These are phyloP conservation scores for Colletotrichum liriopes DNA, from an alignment of 2,329 filamentous ascomycete genomes.

Conservation along the genomic window DNA sequence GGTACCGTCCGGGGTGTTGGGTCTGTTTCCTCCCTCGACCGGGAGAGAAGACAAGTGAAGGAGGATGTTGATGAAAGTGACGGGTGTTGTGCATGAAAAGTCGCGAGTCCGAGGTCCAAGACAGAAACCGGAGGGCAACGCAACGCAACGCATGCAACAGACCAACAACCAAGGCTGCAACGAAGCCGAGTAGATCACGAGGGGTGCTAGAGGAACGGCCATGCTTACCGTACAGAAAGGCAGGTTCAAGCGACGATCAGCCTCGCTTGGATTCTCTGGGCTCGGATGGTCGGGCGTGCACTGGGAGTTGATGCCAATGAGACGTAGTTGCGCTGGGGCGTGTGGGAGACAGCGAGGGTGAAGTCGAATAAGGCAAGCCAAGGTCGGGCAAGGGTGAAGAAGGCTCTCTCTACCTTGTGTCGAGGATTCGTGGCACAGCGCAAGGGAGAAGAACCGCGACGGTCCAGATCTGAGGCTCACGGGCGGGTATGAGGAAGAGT, in stretches of 20 bases:
- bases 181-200: slow-evolving; percentile 28
- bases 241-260: slow-evolving; percentile 19
- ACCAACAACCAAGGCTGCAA: slow-evolving; percentile 6
- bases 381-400: background rate
- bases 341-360: background rate
- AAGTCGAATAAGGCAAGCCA: slow-evolving; percentile 16
- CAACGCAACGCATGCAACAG: background rate
- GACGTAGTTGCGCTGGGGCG: slow-evolving; percentile 2
- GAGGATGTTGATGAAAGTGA: slow-evolving; percentile 17
- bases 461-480: slow-evolving; percentile 14
- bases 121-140: background rate
- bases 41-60: slow-evolving; percentile 1
- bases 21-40: slow-evolving; percentile 15
- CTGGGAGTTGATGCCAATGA: slow-evolving; percentile 12
- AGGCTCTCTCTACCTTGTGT: background rate
- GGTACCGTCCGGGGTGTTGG: slow-evolving; percentile 4
- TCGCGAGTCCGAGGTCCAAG: background rate
- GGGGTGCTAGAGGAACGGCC: slow-evolving; percentile 9
- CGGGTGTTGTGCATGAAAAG: slow-evolving; percentile 12
- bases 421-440: background rate
- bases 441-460: background rate
- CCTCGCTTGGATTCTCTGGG: background rate
- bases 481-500: slow-evolving; percentile 1
- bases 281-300: background rate
- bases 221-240: slow-evolving; percentile 31